Evolutionary conservation across 176 grass and related monocot species (phyloP), one percentile per base, ranked within the genome.

Genomic region (Oropetium thomaeum): DNA sequence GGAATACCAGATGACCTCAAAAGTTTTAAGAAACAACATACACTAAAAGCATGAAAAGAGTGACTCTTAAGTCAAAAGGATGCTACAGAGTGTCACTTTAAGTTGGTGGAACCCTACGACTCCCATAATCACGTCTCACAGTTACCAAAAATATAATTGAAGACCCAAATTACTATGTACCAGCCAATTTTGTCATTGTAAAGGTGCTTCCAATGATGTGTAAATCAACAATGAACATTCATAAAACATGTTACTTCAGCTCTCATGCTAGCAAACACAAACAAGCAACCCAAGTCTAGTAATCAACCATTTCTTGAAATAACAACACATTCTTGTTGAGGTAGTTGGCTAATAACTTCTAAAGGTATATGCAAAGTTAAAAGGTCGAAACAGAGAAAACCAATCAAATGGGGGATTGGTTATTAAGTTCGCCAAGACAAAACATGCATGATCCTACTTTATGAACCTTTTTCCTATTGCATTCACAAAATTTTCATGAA

Each of bases 1-100:
- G 65, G n/a, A n/a, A n/a, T n/a, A 80, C 23, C 31, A 3, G 9
- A 58, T 27, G 38, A 47, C 72, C 62, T 52, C 31, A 14, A 38
- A 65, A 71, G 39, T 66, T 65, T 58, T 69, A 44, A 75, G 45
- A 35, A 70, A 76, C 42, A 74, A 68, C 60, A 59, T 32, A 62
- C 37, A 42, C 64, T 44, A 37, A 52, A 23, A 64, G 62, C 58
- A 82, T 64, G 11, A 61, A 12, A 51, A 78, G 67, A 76, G 66
- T 65, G n/a, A 19, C 10, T 52, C 51, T 73, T 42, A 68, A 52
- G 14, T 53, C 14, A 81, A 44, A 80, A 67, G 44, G 27, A 65
- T 67, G 72, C 37, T 39, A 37, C 8, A 70, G 7, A 65, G 17
- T 26, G 58, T 2, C 65, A 30, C 58, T 71, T 47, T 30, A 82